Conservation (phyloP, 2,329 filamentous ascomycete genomes). For the Sordariomycetes sp. region DNA sequence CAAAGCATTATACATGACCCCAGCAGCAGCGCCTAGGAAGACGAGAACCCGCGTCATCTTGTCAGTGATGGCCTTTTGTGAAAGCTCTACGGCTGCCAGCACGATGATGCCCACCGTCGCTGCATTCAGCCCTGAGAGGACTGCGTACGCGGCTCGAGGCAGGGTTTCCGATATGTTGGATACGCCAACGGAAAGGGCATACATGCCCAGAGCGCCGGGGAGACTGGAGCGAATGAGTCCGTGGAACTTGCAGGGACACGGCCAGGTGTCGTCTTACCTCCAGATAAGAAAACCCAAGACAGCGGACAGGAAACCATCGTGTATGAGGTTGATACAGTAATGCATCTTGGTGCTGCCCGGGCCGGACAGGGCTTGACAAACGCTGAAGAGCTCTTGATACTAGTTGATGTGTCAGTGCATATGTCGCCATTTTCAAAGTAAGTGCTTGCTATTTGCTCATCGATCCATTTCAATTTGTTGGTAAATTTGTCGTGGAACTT, state of each 20-base stretch:
- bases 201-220: conserved; percentile 64
- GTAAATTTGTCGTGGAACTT: conserved; percentile 53
- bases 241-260: no score
- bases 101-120: conserved; percentile 65
- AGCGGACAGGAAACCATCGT: conserved; percentile 48
- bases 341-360: conserved; percentile 64
- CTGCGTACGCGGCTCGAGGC: conserved; percentile 54
- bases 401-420: no score
- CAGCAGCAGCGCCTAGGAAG: conserved; percentile 53
- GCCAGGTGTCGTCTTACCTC: no score
- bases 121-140: conserved; percentile 63
- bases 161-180: conserved; percentile 48
- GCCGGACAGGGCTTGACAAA: conserved; percentile 59
- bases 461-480: conserved; percentile 51
- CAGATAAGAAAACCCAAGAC: conserved; percentile 54
- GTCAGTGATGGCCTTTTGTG: conserved; percentile 60
- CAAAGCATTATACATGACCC: conserved; percentile 59
- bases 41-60: conserved; percentile 53
- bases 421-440: not conserved
- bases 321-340: conserved; percentile 58
- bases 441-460: conserved; percentile 50
- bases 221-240: no score
- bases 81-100: conserved; percentile 58
- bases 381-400: conserved; percentile 65
- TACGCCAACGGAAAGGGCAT: conserved; percentile 55